Percentiles rank a stretch among this genome's conserved stretches.
Evolutionary conservation across 306 rosid genomes (phyloP).

Genomic region (Spatholobus suberectus): DNA sequence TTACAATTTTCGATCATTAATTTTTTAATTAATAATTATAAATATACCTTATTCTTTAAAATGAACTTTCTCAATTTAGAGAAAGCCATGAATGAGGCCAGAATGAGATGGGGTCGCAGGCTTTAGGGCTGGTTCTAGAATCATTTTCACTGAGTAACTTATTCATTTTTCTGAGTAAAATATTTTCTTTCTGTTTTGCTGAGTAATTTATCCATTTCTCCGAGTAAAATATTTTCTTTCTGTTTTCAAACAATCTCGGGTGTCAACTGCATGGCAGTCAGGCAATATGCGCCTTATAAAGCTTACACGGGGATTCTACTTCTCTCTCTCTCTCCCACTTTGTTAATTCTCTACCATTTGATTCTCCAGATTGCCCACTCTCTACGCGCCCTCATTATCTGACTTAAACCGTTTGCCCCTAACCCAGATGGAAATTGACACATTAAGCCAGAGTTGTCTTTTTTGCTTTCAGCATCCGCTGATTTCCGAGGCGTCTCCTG

Average conservation of each 20-base stretch:
- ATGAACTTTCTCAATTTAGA: no score
- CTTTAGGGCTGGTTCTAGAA: not conserved
- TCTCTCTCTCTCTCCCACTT: slow-evolving; percentile 47
- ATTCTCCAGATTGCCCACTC: slow-evolving; percentile 58
- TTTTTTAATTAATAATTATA: no score
- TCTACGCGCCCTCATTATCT: slow-evolving; percentile 30
- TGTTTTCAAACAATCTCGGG: slow-evolving; percentile 42
- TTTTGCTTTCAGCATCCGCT: slow-evolving; percentile 39
- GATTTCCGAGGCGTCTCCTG: slow-evolving; percentile 26
- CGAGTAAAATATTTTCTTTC: slow-evolving; percentile 38
- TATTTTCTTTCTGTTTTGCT: not conserved
- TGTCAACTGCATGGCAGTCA: slow-evolving; percentile 73
- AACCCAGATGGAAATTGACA: slow-evolving; percentile 39
- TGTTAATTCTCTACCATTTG: slow-evolving; percentile 60
- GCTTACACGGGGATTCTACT: slow-evolving; percentile 70
- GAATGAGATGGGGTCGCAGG: not conserved
- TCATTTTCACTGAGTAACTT: not conserved
- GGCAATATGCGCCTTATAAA: slow-evolving; percentile 51
- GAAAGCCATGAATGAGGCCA: no score
- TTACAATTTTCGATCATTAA: no score
- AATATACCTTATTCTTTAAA: no score
- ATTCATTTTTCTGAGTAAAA: not conserved
- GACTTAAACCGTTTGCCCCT: slow-evolving; percentile 25
- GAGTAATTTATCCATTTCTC: not conserved
- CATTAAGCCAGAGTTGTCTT: slow-evolving; percentile 36